Percentiles rank a stretch among this genome's conserved stretches.
These are phyloP conservation scores for Mucor irregularis DNA, from an alignment of 371 early-diverging fungal species.

Conservation along the genomic window DNA sequence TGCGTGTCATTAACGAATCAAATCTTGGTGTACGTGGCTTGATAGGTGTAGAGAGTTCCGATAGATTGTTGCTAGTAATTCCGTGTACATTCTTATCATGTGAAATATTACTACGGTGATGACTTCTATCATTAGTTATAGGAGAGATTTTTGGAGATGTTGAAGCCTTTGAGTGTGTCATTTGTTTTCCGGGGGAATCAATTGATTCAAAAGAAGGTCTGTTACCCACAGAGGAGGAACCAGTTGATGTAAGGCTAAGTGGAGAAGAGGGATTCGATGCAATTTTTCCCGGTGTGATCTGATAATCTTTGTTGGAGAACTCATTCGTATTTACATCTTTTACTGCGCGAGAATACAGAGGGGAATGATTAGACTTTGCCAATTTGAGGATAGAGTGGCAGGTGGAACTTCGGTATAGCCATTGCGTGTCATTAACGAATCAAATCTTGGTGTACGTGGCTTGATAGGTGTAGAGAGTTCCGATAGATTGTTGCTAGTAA, in stretches of 20 bases:
- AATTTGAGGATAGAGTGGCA: constrained; percentile 10
- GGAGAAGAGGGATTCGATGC: neutral
- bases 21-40: constrained; percentile 12
- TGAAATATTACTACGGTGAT: too few species aligned
- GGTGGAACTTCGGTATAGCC: neutral
- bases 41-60: constrained; percentile 16
- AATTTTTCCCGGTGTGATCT: neutral
- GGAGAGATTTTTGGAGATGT: too few species aligned
- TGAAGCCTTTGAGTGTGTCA: too few species aligned
- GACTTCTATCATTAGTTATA: too few species aligned
- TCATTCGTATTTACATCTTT: neutral
- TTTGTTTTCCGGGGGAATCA: too few species aligned
- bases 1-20: constrained; percentile 12
- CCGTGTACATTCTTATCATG: too few species aligned
- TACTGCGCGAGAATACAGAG: neutral
- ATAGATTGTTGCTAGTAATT: constrained; percentile 3
- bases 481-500: constrained; percentile 6
- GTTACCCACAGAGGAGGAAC: neutral
- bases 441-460: constrained; percentile 13
- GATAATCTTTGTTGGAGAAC: neutral
- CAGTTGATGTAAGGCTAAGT: neutral
- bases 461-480: constrained; percentile 16
- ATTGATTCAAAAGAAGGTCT: neutral
- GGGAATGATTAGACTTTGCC: constrained; percentile 10
- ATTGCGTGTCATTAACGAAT: constrained; percentile 9